Conservation (phyloP, 176 grass and related monocot species). For the maize (Zea mays) region Zm-B73-REFERENCE-NAM-5.0 NC_050103.1:27827501-27828000, state of each 20-base stretch:
- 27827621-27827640: too few relatives aligned
- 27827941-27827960: background rate
- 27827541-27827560: too few relatives aligned
- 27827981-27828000: background rate
- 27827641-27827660: background rate
- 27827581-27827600: too few relatives aligned
- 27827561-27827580: too few relatives aligned
- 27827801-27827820: background rate
- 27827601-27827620: too few relatives aligned
- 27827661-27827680: background rate
- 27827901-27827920: too few relatives aligned
- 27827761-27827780: too few relatives aligned
- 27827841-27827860: constrained; percentile 24
- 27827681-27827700: background rate
- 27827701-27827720: too few relatives aligned
- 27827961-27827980: background rate
- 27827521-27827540: too few relatives aligned
- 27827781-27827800: too few relatives aligned
- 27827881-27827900: background rate
- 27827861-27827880: background rate
- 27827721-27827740: too few relatives aligned
- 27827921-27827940: background rate
- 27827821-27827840: background rate
- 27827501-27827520: background rate
- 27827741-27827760: too few relatives aligned